phyloP scores from a whole-genome alignment of 2,329 filamentous ascomycete species.

The Verticillium nubilum region DNA sequence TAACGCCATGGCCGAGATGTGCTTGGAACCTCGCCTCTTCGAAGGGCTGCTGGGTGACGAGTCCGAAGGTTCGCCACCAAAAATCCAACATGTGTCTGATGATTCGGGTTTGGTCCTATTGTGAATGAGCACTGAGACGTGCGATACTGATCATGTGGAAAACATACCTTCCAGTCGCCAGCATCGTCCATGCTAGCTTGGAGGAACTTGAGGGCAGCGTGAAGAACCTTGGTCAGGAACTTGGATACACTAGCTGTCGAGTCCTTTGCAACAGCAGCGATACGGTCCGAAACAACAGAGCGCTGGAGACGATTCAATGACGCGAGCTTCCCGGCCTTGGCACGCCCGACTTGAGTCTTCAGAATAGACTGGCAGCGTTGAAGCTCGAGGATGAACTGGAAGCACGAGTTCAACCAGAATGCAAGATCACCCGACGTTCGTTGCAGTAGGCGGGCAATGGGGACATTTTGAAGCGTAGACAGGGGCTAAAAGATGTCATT shows the following conservation, averaged over 20 bases:
- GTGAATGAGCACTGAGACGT: conserved; percentile 2
- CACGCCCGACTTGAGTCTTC: conserved; percentile 32
- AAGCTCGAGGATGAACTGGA: conserved; percentile 44
- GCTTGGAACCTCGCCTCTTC: conserved; percentile 62
- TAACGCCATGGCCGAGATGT: conserved; percentile 48
- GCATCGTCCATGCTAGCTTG: conserved; percentile 19
- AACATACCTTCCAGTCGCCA: conserved; percentile 25
- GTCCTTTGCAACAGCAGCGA: conserved; percentile 54
- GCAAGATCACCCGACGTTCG: conserved; percentile 22
- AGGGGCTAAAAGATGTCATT: conserved; percentile 36
- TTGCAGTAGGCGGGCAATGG: conserved; percentile 39
- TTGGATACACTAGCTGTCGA: conserved; percentile 49
- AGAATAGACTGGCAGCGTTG: conserved; percentile 35
- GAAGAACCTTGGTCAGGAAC: conserved; percentile 43
- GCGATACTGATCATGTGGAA: neutral
- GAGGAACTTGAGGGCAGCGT: conserved; percentile 37
- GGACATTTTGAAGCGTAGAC: conserved; percentile 54
- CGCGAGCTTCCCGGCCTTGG: conserved; percentile 42
- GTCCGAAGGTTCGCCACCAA: conserved; percentile 46
- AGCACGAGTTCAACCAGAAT: conserved; percentile 46
- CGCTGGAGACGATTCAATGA: conserved; percentile 56
- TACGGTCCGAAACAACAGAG: conserved; percentile 47
- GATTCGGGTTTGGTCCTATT: conserved; percentile 21
- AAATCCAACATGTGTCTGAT: conserved; percentile 42
- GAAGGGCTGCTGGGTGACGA: conserved; percentile 41